phyloP scores from a whole-genome alignment of 2,329 filamentous ascomycete genomes.

The Diaporthe sp. region DNA sequence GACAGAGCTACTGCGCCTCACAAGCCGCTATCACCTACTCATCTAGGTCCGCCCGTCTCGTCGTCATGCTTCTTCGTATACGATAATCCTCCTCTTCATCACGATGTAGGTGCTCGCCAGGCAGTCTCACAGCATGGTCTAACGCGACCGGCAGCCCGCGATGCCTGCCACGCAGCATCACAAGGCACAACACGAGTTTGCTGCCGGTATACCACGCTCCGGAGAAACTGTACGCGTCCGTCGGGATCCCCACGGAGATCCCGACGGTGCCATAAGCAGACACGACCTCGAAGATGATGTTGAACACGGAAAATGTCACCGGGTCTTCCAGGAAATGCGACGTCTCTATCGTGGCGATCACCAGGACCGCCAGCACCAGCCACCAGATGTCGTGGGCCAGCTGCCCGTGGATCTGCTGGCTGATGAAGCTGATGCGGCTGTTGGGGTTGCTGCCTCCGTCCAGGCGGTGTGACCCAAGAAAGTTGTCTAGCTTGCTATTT shows the following conservation, averaged over 20 bases:
- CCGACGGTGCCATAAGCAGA: conserved; percentile 73
- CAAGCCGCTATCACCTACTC: neutral
- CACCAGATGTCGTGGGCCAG: conserved; percentile 77
- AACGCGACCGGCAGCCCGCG: conserved; percentile 68
- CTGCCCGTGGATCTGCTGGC: conserved; percentile 70
- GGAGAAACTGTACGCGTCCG: conserved; percentile 66
- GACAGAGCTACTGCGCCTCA: neutral
- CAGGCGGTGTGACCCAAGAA: conserved; percentile 40
- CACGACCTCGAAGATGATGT: conserved; percentile 69
- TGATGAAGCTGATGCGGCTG: conserved; percentile 65
- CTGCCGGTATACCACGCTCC: conserved; percentile 67
- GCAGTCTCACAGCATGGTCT: conserved; percentile 65
- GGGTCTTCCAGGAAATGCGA: conserved; percentile 66
- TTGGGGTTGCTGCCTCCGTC: conserved; percentile 40
- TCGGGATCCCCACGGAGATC: conserved; percentile 67
- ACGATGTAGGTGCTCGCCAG: conserved; percentile 52
- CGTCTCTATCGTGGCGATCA: conserved; percentile 72
- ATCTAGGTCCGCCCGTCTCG: neutral
- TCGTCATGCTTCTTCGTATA: conserved; percentile 55
- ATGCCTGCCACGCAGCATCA: conserved; percentile 70
- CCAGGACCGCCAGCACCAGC: conserved; percentile 71
- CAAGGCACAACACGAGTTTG: conserved; percentile 70
- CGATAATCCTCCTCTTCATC: conserved; percentile 59
- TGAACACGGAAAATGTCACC: conserved; percentile 69
- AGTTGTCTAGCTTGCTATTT: conserved; percentile 38